Evolutionary conservation across 1,139 yeast species (phyloP).

Genomic region (Debaryomycetaceae sp.): DNA sequence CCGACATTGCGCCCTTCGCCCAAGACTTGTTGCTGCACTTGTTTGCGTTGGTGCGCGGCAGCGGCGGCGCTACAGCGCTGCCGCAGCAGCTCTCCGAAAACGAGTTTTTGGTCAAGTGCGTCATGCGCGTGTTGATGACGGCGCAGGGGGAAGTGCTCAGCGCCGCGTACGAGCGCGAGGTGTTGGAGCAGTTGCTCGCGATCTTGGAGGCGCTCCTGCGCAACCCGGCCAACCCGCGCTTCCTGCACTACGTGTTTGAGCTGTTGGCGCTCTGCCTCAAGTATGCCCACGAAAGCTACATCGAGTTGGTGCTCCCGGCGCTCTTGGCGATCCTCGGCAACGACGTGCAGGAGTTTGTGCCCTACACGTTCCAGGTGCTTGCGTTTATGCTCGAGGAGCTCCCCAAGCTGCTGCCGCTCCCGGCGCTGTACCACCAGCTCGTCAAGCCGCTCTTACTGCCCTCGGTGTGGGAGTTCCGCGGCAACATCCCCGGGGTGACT

Average conservation of each 20-base stretch:
- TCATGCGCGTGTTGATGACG: slow-evolving; percentile 78
- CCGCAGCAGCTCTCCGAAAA: slow-evolving; percentile 95
- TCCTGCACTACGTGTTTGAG: slow-evolving; percentile 88
- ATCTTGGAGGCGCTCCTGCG: slow-evolving; percentile 70
- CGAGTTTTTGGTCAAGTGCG: slow-evolving; percentile 84
- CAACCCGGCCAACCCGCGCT: slow-evolving; percentile 94
- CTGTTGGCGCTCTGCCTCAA: slow-evolving; percentile 74
- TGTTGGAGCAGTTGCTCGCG: slow-evolving; percentile 61
- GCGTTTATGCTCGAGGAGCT: slow-evolving; percentile 70
- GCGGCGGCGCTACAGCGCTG: slow-evolving; percentile 28
- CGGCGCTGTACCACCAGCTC: slow-evolving; percentile 60
- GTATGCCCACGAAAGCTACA: slow-evolving; percentile 36
- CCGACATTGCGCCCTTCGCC: slow-evolving; percentile 53
- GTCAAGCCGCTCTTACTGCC: slow-evolving; percentile 85
- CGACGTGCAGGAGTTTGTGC: slow-evolving; percentile 92
- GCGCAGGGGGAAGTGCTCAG: slow-evolving; percentile 56
- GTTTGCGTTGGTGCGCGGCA: slow-evolving; percentile 57
- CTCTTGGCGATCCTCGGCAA: slow-evolving; percentile 65
- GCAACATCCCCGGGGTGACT: slow-evolving; percentile 90
- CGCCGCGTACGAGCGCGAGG: slow-evolving; percentile 35
- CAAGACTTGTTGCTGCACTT: slow-evolving; percentile 57
- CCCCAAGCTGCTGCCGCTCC: slow-evolving; percentile 49
- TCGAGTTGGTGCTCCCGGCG: slow-evolving; percentile 60
- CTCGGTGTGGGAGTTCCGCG: slow-evolving; percentile 84
- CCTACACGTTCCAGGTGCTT: slow-evolving; percentile 85